phyloP scores from a whole-genome alignment of 345 rosid species.

The Aquilaria sinensis region DNA sequence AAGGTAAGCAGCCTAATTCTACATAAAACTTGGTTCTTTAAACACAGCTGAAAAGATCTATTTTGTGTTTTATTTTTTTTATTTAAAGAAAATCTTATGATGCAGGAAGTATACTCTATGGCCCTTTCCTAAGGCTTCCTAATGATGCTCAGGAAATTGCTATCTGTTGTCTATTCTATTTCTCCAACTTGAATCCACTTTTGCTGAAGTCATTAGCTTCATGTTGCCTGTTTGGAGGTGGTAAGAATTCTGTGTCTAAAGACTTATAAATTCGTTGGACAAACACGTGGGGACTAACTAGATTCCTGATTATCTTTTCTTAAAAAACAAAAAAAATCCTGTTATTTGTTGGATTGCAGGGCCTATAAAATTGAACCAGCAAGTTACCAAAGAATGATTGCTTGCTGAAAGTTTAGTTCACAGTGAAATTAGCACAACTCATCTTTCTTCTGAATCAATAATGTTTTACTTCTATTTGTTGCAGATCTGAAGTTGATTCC shows the following conservation, averaged over 20 bases:
- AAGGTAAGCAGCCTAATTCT: conserved; percentile 32
- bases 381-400: no score
- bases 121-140: conserved; percentile 70
- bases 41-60: conserved; percentile 2
- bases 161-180: conserved; percentile 57
- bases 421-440: no score
- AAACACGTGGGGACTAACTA: no score
- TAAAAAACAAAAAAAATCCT: no score
- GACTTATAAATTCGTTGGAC: neutral
- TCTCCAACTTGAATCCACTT: conserved; percentile 38
- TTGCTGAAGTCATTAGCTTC: conserved; percentile 54
- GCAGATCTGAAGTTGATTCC: conserved; percentile 69
- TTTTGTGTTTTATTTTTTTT: conserved; percentile 2
- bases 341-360: no score
- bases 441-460: no score
- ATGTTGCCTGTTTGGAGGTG: conserved; percentile 61
- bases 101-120: conserved; percentile 50
- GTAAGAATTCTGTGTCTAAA: conserved; percentile 1
- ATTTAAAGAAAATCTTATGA: neutral
- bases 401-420: no score
- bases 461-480: conserved; percentile 10
- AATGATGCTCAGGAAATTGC: conserved; percentile 61
- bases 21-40: conserved; percentile 5
- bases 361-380: no score
- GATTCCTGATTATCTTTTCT: no score